Base-by-base conservation (phyloP, 1,284 basidiomycete genomes). In the Stereum hirsutum region DNA sequence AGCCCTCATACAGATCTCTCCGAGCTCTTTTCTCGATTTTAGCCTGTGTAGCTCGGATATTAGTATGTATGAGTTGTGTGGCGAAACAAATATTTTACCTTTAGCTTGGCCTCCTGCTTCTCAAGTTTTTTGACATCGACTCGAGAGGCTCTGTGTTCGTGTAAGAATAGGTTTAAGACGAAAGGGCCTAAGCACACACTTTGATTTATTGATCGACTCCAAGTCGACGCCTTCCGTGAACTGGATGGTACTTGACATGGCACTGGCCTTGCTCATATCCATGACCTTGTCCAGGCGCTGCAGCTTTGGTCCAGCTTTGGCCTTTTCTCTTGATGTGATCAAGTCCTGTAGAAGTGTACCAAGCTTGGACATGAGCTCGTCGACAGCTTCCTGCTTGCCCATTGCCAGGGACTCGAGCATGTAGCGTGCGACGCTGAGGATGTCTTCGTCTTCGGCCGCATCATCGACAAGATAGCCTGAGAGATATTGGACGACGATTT, bases 61-160 rank as follows among this genome's bases (percentile, higher is more conserved):
- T 10, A 45, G 19, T 7, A n/a, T n/a, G 11, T 36, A 6, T 24
- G 7, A 36, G 15, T 5, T n/a, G n/a, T 32, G 28, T n/a, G 28
- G 21, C 17, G 15, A 35, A 12, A 35, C 11, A 4, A 35, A 14
- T 10, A 23, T 12, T 33, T 14, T 7, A 34, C 41, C 41, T 43
- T 47, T 81, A 99, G 82, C 64, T 99, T 99, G 3, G 93, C 91
- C 64, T 99, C 96, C 54, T 96, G 93, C 63, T 98, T 98, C 62
- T 97, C 96, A 14, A 99, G 79, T 59, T 97, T 98, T 67, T 91
- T 94, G 50, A 99, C 79, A 68, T 99, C 96, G 45, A 99, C 96
- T 38, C 90, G 85, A 37, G 93, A 94, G 25, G 89, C 90, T 63
- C 89, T 89, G 36, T 33, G 48, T 41, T 45, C 28, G 45, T 43